Conservation (phyloP, 2,329 filamentous ascomycete genomes). For the Aspergillus udagawae region DNA sequence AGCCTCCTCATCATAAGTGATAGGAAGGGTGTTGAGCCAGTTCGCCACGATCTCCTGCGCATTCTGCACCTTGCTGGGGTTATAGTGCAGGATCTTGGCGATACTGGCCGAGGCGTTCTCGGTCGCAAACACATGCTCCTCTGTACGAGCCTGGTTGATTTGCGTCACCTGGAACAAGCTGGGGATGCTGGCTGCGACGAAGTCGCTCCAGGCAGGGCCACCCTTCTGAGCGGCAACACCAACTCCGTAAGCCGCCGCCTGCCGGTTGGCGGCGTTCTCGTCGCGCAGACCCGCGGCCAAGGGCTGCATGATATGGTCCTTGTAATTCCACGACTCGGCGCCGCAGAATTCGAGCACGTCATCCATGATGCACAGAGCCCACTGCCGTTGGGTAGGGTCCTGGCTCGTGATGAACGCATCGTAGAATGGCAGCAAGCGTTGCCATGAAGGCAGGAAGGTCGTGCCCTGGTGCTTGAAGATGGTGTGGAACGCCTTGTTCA, state of each 20-base stretch:
- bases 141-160: slow-evolving; percentile 74
- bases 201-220: slow-evolving; percentile 80
- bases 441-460: slow-evolving; percentile 82
- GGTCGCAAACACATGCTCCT: slow-evolving; percentile 94
- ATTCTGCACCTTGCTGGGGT: slow-evolving; percentile 70
- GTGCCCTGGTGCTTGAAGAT: slow-evolving; percentile 96
- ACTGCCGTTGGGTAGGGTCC: slow-evolving; percentile 91
- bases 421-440: slow-evolving; percentile 79
- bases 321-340: slow-evolving; percentile 79
- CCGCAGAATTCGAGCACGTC: slow-evolving; percentile 98
- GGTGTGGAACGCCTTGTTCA: slow-evolving; percentile 99
- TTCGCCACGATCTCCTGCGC: slow-evolving; percentile 71
- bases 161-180: slow-evolving; percentile 81
- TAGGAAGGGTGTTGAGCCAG: slow-evolving; percentile 88
- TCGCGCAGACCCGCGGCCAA: slow-evolving; percentile 84
- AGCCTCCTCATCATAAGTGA: slow-evolving; percentile 94
- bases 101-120: slow-evolving; percentile 97
- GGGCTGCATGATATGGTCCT: slow-evolving; percentile 79
- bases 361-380: slow-evolving; percentile 98
- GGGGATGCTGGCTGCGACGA: slow-evolving; percentile 74
- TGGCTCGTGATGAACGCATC: slow-evolving; percentile 73
- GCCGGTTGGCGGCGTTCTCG: slow-evolving; percentile 81
- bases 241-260: slow-evolving; percentile 93
- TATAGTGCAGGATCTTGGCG: slow-evolving; percentile 94
- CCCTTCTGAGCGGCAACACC: slow-evolving; percentile 93